Percentiles rank a stretch among this genome's conserved stretches.
These are phyloP conservation scores for Acarospora socialis DNA, from an alignment of 2,329 filamentous ascomycete genomes.

Conservation along the genomic window DNA sequence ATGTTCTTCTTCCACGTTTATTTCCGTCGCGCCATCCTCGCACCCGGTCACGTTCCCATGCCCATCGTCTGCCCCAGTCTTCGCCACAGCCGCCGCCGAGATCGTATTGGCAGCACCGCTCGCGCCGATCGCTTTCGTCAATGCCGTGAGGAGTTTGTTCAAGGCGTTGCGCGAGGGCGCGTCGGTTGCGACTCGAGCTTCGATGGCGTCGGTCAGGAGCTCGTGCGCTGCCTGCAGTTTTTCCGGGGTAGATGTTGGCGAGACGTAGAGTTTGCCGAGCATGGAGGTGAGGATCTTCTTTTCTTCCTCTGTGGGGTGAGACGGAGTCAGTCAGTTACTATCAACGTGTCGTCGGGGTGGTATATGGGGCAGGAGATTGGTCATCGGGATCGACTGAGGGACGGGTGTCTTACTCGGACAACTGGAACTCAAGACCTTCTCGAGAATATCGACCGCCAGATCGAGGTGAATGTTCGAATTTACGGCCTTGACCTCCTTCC, in stretches of 20 bases:
- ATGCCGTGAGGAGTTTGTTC: constrained; percentile 35
- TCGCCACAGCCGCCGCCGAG: constrained; percentile 30
- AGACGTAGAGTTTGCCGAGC: constrained; percentile 69
- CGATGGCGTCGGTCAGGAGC: constrained; percentile 33
- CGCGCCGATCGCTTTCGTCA: constrained; percentile 41
- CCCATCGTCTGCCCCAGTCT: constrained; percentile 32
- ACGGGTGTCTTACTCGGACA: constrained; percentile 43
- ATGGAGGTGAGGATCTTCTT: constrained; percentile 67
- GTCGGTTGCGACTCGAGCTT: constrained; percentile 36
- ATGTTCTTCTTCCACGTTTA: constrained; percentile 31
- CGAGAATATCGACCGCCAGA: constrained; percentile 62
- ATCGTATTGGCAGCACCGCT: constrained; percentile 28
- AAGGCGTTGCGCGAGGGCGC: constrained; percentile 38
- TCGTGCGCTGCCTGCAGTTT: constrained; percentile 27
- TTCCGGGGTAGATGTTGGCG: constrained; percentile 40
- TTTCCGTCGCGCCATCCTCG: constrained; percentile 25
- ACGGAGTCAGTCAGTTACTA: too few relatives aligned
- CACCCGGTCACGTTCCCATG: constrained; percentile 13
- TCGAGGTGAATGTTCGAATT: constrained; percentile 69
- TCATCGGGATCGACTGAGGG: constrained; percentile 13
- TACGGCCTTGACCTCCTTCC: constrained; percentile 43
- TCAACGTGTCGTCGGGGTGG: constrained; percentile 20
- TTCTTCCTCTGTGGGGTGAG: constrained; percentile 54
- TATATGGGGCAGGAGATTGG: too few relatives aligned
- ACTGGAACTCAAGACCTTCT: constrained; percentile 52